Evolutionary conservation across 495 filamentous ascomycete species (phyloP), one percentile per base, ranked within the genome.

Genomic region (Penicillium ucsense): DNA sequence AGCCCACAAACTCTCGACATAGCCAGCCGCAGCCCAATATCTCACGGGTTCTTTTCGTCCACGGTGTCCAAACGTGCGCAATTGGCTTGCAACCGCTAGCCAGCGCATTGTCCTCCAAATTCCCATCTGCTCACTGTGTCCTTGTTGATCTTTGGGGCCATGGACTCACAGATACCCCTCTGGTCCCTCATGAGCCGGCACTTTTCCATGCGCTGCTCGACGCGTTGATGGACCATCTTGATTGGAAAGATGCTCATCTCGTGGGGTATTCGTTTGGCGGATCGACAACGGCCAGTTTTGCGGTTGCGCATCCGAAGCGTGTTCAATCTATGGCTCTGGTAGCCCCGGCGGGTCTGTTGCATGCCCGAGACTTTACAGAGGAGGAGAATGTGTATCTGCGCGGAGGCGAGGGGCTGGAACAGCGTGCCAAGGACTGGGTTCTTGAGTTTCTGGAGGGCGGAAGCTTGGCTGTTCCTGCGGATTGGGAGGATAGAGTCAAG

Each of bases 401-500:
- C 6, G 60, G 60, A 28, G 62, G 60, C 4, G 52, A 61, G 30
- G 63, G 45, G 8, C 12, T 60, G 9, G 62, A 65, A 35, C 60
- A 57, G 10, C 43, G 47, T 38, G 66, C 63, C 35, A 44, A 48
- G 40, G 53, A 49, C n/a, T 67, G 60, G 61, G 54, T 71, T 12
- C 34, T 68, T 10, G 52, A 60, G 31, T 63, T 54, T 6, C 55
- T 70, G 10, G 69, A 69, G 43, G 67, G 69, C 1, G 68, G 68
- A 0, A 11, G 55, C 4, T 50, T 66, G 30, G 48, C 60, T 35
- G 63, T 73, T 28, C 70, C 69, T 20, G 12, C 43, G 9, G 66
- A 67, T 47, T 75, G 72, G 72, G 52, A 61, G 53, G 65, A 73
- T 53, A 66, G 65, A 30, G 62, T 73, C 33, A 45, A 8, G 10